A percentile compares a stretch with the other conserved stretches of the same genome.
Evolutionary conservation across 2,329 filamentous ascomycete species (phyloP).

Genomic region (Tetracladium maxilliforme): DNA sequence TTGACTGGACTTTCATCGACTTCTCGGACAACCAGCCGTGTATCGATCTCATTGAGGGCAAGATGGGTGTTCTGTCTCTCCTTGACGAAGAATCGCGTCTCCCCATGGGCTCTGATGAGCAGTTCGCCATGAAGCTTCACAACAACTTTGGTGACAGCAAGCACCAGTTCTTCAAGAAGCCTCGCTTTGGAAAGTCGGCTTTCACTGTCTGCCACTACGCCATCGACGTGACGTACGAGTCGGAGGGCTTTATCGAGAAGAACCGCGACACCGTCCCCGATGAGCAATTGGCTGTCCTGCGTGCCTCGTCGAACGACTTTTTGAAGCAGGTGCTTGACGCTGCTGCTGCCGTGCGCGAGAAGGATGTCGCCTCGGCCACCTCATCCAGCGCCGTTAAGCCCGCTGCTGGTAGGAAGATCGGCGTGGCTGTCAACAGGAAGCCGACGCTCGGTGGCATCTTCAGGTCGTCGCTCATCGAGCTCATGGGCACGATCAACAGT

Average conservation of each 20-base stretch:
- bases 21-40: conserved; percentile 99
- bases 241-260: conserved; percentile 98
- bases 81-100: conserved; percentile 92
- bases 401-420: conserved; percentile 70
- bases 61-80: conserved; percentile 81
- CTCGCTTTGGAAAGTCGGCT: conserved; percentile 88
- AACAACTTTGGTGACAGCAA: conserved; percentile 85
- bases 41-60: conserved; percentile 96
- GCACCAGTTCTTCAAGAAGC: conserved; percentile 97
- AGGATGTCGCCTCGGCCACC: conserved; percentile 54
- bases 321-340: conserved; percentile 73
- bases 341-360: conserved; percentile 76
- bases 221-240: conserved; percentile 95
- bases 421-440: conserved; percentile 86
- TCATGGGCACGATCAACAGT: conserved; percentile 95
- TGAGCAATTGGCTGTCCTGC: conserved; percentile 90
- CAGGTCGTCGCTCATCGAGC: conserved; percentile 93
- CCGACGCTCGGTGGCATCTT: conserved; percentile 96
- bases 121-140: conserved; percentile 92
- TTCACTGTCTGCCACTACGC: conserved; percentile 99
- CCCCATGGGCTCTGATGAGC: conserved; percentile 93
- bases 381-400: conserved; percentile 68
- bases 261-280: conserved; percentile 97
- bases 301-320: conserved; percentile 72
- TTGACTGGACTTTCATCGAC: conserved; percentile 99